A percentile compares a stretch with the other conserved stretches of the same genome.
Conservation (phyloP, 176 grass and related monocot species). For the Triticum turgidum region DNA sequence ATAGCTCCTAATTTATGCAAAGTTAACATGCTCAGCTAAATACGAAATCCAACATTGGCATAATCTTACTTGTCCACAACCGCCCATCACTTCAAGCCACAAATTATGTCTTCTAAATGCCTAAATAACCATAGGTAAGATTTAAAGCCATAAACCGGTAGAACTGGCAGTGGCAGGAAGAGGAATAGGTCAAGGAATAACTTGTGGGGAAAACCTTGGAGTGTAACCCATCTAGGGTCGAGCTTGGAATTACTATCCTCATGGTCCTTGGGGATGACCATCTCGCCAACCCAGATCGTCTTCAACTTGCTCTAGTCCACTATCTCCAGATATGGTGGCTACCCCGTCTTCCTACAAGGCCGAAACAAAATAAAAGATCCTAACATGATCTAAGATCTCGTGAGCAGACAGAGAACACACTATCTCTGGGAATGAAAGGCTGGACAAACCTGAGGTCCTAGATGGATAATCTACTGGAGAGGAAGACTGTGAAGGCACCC, state of each 20-base stretch:
- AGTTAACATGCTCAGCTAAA: too few relatives aligned
- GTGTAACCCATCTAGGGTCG: slow-evolving; percentile 66
- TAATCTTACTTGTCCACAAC: neutral
- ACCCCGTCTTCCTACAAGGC: slow-evolving; percentile 58
- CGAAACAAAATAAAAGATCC: slow-evolving; percentile 7
- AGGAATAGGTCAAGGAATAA: neutral
- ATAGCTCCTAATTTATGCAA: neutral
- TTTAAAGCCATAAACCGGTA: neutral
- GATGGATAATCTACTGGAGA: slow-evolving; percentile 76
- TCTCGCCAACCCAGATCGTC: too few relatives aligned
- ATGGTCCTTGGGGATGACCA: slow-evolving; percentile 72
- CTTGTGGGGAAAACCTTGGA: slow-evolving; percentile 51
- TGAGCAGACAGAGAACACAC: too few relatives aligned
- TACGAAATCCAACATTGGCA: neutral
- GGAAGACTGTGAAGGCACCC: slow-evolving; percentile 69
- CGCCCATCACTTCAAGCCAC: neutral
- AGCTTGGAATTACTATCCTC: slow-evolving; percentile 93
- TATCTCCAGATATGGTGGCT: slow-evolving; percentile 64
- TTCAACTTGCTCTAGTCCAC: slow-evolving; percentile 25
- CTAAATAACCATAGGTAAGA: neutral
- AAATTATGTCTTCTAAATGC: neutral
- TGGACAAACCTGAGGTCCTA: slow-evolving; percentile 31
- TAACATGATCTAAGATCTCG: neutral
- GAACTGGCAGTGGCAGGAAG: neutral
- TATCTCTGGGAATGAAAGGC: too few relatives aligned